These are phyloP conservation scores for Coffea humblotiana DNA, from an alignment of 305 asterid genomes.

Conservation along the genomic window DNA sequence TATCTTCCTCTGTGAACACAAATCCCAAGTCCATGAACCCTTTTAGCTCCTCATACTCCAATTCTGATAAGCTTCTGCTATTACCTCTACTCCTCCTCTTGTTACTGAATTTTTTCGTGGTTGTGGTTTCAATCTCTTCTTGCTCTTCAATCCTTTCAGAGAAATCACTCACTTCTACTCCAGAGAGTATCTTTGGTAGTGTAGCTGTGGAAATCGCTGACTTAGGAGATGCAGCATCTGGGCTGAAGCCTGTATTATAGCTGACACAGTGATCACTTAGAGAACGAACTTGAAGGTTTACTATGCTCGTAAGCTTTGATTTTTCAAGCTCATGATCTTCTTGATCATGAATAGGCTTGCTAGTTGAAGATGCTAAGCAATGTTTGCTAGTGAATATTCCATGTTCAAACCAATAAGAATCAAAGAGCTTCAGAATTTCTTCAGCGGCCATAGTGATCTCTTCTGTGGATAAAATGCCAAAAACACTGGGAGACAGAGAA, in stretches of 20 bases:
- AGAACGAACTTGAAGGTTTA: slow-evolving; percentile 28
- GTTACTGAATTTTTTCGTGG: not conserved
- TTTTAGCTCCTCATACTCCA: slow-evolving; percentile 70
- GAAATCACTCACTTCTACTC: slow-evolving; percentile 18
- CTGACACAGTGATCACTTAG: slow-evolving; percentile 32
- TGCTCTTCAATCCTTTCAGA: slow-evolving; percentile 7
- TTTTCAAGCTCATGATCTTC: slow-evolving; percentile 7
- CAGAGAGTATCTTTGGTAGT: slow-evolving; percentile 29
- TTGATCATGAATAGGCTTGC: slow-evolving; percentile 7
- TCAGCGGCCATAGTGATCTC: slow-evolving; percentile 35
- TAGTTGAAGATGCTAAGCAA: not conserved
- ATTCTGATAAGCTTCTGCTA: slow-evolving; percentile 70
- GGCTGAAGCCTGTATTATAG: slow-evolving; percentile 15
- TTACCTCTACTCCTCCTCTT: slow-evolving; percentile 8
- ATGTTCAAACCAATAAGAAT: slow-evolving; percentile 45
- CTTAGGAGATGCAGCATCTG: slow-evolving; percentile 24
- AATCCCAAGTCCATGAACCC: slow-evolving; percentile 86
- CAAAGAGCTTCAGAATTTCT: slow-evolving; percentile 42
- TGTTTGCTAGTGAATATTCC: slow-evolving; percentile 22
- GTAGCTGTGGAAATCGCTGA: slow-evolving; percentile 29
- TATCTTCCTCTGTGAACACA: slow-evolving; percentile 65
- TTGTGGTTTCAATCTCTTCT: slow-evolving; percentile 2
- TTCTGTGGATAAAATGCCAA: not conserved
- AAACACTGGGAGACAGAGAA: not conserved
- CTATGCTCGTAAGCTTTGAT: not conserved